Evolutionary conservation across 495 filamentous ascomycete genomes (phyloP), one percentile per base, ranked within the genome.

Genomic region (Xylaria acuta): DNA sequence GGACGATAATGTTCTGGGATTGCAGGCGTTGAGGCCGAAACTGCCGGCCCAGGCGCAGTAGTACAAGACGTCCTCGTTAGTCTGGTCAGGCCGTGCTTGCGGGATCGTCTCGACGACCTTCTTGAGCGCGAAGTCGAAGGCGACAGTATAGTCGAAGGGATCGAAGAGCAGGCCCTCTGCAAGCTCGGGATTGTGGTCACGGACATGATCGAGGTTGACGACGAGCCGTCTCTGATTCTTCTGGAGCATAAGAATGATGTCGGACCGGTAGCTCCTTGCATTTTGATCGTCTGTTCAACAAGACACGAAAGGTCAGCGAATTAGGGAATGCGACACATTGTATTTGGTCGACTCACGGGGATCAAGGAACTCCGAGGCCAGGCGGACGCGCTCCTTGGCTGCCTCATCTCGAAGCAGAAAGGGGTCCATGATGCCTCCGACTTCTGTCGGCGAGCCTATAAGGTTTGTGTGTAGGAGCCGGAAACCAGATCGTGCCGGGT

Each of bases 11-110:
- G 96, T 98, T 76, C 96, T 89, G 62, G 96, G 96, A 78, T 98
- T 99, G 88, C 94, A 97, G 53, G 94, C 88, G 78, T 92, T 94
- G 79, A 97, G 93, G 68, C 96, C 96, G 77, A 99, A 99, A 75
- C 93, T 96, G 72, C 96, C 96, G 66, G 94, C 88, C 81, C 93
- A 97, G 32, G 97, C 97, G 73, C 94, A 97, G 79, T 99, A 98
- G 83, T 97, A 98, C 73, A 92, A 79, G 11, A 84, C 82, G 76
- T 90, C 84, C 25, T 80, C 77, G 32, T 82, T 83, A 6, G 81
- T 84, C 72, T 88, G 85, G 66, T 88, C 86, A 7, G 81, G 78
- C 20, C 85, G 83, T 32, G 82, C 84, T 73, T 92, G 89, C 16
- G 90, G 90, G 53, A 97, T 81, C 16, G 93, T 90, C 77, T 91